These are phyloP conservation scores for Fusarium cicatricum DNA, from an alignment of 2,329 filamentous ascomycete species.

Conservation along the genomic window DNA sequence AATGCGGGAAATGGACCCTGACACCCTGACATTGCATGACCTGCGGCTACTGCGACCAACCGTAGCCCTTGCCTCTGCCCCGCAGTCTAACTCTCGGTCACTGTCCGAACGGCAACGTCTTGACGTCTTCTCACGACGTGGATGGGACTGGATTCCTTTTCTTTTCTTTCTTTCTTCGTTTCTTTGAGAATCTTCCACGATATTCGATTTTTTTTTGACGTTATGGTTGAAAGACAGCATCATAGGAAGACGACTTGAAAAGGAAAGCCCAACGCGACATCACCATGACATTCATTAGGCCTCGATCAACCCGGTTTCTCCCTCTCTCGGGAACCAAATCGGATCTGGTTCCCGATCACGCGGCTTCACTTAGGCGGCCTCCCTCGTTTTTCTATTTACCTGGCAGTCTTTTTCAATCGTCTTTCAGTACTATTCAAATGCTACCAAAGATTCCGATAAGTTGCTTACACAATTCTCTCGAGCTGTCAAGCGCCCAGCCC, in stretches of 20 bases:
- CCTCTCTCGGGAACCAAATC: constrained; percentile 9
- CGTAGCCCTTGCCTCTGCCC: constrained; percentile 30
- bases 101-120: constrained; percentile 39
- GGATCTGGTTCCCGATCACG: constrained; percentile 15
- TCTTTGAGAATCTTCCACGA: neutral
- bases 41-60: constrained; percentile 29
- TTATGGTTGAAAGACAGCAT: neutral
- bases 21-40: constrained; percentile 32
- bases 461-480: too few relatives aligned
- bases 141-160: constrained; percentile 19
- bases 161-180: constrained; percentile 13
- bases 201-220: neutral
- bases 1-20: constrained; percentile 27
- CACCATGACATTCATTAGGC: neutral
- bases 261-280: neutral
- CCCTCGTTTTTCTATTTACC: neutral
- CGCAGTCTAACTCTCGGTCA: constrained; percentile 39
- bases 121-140: constrained; percentile 29
- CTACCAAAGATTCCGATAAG: too few relatives aligned
- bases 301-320: constrained; percentile 24
- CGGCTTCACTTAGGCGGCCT: constrained; percentile 9
- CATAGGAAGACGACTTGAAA: neutral
- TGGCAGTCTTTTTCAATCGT: neutral
- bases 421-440: too few relatives aligned
- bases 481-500: constrained; percentile 10